A percentile compares a stretch with the other conserved stretches of the same genome.
Conservation (phyloP, 495 filamentous ascomycete genomes). For the Neurospora sp. region DNA sequence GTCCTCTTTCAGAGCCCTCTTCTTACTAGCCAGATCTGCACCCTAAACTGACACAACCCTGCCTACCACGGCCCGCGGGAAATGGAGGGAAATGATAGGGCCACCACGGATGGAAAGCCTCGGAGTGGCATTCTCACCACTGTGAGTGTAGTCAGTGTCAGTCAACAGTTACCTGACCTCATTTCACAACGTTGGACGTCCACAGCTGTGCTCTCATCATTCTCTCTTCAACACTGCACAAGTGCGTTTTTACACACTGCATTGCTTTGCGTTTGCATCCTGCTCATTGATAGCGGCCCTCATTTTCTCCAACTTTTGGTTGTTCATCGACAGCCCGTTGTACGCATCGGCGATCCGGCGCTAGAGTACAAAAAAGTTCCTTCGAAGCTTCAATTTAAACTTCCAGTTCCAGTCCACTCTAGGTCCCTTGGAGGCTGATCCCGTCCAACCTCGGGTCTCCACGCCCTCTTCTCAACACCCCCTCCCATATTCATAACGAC, state of each 20-base stretch:
- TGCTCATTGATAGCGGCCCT: background rate
- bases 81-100: background rate
- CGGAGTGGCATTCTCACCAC: background rate
- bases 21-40: too few relatives aligned
- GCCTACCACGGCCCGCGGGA: background rate
- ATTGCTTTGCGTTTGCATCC: background rate
- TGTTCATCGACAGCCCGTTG: background rate
- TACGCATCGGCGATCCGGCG: background rate
- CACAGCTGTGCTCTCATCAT: background rate
- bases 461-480: background rate
- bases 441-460: background rate
- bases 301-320: background rate
- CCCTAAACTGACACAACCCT: background rate
- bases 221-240: background rate
- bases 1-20: too few relatives aligned
- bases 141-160: background rate
- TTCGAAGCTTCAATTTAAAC: background rate
- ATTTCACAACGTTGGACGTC: background rate
- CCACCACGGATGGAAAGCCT: background rate
- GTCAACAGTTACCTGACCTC: background rate
- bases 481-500: background rate
- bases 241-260: background rate
- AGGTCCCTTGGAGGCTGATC: background rate
- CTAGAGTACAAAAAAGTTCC: background rate
- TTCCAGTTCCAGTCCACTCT: background rate